Evolutionary conservation across 345 rosid genomes (phyloP), one percentile per base, ranked within the genome.

Genomic region (Trapa incisa): DNA sequence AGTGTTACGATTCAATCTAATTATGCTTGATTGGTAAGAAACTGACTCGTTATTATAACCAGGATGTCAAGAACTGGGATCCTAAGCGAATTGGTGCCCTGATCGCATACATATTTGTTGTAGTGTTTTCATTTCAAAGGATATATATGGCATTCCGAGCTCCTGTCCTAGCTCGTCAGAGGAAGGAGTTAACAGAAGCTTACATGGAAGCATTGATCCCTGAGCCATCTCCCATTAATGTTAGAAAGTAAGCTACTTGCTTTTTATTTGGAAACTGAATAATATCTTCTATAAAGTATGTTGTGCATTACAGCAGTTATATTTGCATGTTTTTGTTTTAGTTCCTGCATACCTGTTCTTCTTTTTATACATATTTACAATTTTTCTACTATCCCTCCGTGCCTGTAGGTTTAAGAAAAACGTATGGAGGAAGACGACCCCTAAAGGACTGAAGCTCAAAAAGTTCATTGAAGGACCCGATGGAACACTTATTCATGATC

Each of bases 201-300:
- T 93, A 83, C 77, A 90, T 93, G 97, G 98, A 93, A 79, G 84
- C 98, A 47, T 80, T 93, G 84, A 81, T 93, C 77, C 97, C 98
- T 5, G 98, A 93, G 69, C 97, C 97, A 37, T 83, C 98, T 72
- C 89, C 94, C 47, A 47, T 37, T 63, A 93, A 93, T 80, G 64
- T 93, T 67, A 81, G 80, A 76, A 90, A 79, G 98, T 85, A 81
- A 66, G 79, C 70, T 68, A 43, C 37, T 29, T 65, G 61, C 53
- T 69, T 29, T 60, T 37, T 35, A 6, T 6, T 41, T 37, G 63
- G 56, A 6, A 48, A 15, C 9, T n/a, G 47, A 4, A 65, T 54
- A 5, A n/a, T 54, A 17, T 6, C 60, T n/a, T 22, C 32, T 22
- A 4, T 17, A 6, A 32, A 50, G 22, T 50, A 50, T 14, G n/a